Base-by-base conservation (phyloP, 2,329 filamentous ascomycete genomes). In the Hypoxylon sp. region DNA sequence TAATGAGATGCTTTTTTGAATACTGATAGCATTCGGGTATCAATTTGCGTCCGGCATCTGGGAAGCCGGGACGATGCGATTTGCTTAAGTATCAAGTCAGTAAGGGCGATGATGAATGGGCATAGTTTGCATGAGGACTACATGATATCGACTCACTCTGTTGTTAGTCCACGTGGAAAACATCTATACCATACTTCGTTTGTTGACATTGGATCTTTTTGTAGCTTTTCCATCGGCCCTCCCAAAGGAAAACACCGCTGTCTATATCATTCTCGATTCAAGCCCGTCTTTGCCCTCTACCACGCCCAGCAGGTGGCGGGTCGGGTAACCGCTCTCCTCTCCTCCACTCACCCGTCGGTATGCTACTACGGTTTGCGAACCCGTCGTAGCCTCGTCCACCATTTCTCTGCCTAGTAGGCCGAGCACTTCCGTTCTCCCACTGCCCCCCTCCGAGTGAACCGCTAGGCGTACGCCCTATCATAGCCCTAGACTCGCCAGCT, bases 281-380 rank as follows among this genome's bases (percentile, higher is more conserved):
- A 61, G 71, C 82, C 36, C 83, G 80, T 51, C 83, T 79, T 67
- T 82, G 82, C 78, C 85, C 84, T 74, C 87, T 80, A 34, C 84
- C 80, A 70, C 78, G 75, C 13, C 74, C 75, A 10, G 53, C 62
- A 9, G 61, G 63, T 21, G 81, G 81, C 32, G 82, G 82, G 36
- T 89, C 85, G 1, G 89, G 89, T 53, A 90, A 75, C 60, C 82
- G 83, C 75, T 91, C 89, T 0, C 90, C 90, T 71, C 90, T 85
- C 69, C 87, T 85, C 90, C 90, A 92, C 73, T 91, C 90, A 0
- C 89, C 90, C 46, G 78, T 78, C 0, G 87, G 85, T 3, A 85
- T 80, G 19, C 73, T 77, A 62, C 78, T 81, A 45, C 78, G 78
- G 75, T 81, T 80, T 57, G 77, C 77, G 67, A 74, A 78, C 9